Conservation (phyloP, 2,329 filamentous ascomycete genomes). For the Pyrenophora teres region DNA sequence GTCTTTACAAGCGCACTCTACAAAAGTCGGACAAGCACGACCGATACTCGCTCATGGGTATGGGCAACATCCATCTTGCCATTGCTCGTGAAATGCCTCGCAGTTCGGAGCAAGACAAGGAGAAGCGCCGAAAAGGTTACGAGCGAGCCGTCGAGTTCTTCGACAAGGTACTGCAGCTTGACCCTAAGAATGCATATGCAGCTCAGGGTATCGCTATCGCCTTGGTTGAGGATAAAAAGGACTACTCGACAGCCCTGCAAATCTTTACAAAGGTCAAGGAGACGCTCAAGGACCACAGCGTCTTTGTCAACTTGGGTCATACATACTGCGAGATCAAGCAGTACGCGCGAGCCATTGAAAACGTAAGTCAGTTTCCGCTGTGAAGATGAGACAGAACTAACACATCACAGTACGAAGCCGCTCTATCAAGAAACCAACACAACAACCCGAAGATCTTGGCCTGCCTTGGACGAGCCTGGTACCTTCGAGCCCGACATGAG, state of each 20-base stretch:
- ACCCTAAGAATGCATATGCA: slow-evolving; percentile 92
- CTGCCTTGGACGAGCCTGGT: slow-evolving; percentile 86
- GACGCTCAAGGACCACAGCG: slow-evolving; percentile 82
- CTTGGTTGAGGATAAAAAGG: slow-evolving; percentile 91
- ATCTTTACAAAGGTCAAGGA: slow-evolving; percentile 91
- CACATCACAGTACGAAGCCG: slow-evolving; percentile 72
- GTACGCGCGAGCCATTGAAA: slow-evolving; percentile 88
- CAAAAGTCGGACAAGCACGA: slow-evolving; percentile 93
- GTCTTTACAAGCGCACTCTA: slow-evolving; percentile 94
- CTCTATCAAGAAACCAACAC: slow-evolving; percentile 77
- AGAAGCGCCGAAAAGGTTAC: slow-evolving; percentile 86
- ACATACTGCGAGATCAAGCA: slow-evolving; percentile 90
- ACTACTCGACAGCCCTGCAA: slow-evolving; percentile 77
- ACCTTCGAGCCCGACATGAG: slow-evolving; percentile 76
- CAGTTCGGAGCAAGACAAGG: slow-evolving; percentile 85
- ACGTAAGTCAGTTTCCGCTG: slow-evolving; percentile 49
- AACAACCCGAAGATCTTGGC: slow-evolving; percentile 80
- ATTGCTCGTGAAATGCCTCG: slow-evolving; percentile 93
- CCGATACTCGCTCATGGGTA: slow-evolving; percentile 91
- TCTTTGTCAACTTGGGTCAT: slow-evolving; percentile 92
- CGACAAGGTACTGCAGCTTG: slow-evolving; percentile 93
- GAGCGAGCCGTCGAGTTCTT: slow-evolving; percentile 96
- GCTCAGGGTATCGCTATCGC: slow-evolving; percentile 96
- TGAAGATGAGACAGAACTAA: slow-evolving; percentile 12
- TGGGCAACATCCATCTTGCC: slow-evolving; percentile 92